Evolutionary conservation across 768 basidiomycete genomes (phyloP).

Genomic region (Suillus occidentalis): DNA sequence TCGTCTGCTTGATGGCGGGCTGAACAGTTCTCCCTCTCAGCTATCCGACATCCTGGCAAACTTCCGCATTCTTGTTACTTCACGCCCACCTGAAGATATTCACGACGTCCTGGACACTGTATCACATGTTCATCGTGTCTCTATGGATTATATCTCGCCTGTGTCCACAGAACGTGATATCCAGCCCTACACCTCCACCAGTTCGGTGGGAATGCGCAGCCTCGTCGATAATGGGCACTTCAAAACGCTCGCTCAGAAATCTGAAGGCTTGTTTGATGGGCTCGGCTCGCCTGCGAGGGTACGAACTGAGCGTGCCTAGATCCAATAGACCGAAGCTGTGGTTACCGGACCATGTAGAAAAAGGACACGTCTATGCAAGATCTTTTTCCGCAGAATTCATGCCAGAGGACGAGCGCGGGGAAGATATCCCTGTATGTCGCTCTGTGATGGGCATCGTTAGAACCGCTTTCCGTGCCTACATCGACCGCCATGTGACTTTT

Average conservation of each 20-base stretch:
- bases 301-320: neutral
- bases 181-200: constrained; percentile 3
- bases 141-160: constrained; percentile 3
- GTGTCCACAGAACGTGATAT: constrained; percentile 6
- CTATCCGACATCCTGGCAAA: neutral
- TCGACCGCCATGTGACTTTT: neutral
- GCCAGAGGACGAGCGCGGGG: neutral
- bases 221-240: neutral
- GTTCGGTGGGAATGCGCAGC: neutral
- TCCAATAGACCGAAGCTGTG: neutral
- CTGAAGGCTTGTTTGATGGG: constrained; percentile 12
- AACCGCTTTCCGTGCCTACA: constrained; percentile 2
- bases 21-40: neutral
- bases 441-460: neutral
- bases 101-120: constrained; percentile 8
- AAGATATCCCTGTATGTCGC: neutral
- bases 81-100: constrained; percentile 10
- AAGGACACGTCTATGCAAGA: constrained; percentile 2
- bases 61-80: constrained; percentile 19
- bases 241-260: neutral
- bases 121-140: neutral
- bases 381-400: neutral
- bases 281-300: constrained; percentile 10
- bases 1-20: neutral
- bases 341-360: neutral